Conservation (phyloP, 78 protist species). For the Diacronema lutheri region DNA sequence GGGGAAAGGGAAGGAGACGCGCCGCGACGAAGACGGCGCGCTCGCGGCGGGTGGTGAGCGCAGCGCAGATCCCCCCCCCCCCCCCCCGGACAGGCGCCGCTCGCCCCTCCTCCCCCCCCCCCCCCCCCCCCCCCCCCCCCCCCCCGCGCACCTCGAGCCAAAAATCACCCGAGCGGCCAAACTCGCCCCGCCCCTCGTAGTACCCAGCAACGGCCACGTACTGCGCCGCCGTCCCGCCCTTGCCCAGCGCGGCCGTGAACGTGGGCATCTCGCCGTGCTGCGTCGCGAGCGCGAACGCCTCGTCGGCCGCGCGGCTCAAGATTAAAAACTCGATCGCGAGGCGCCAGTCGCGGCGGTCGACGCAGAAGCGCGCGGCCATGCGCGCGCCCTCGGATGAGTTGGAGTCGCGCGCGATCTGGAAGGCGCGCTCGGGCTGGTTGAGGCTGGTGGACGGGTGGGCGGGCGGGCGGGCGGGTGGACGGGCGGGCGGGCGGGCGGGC, state of each 20-base stretch:
- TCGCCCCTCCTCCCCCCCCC: too few relatives aligned
- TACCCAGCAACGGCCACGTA: conserved; percentile 36
- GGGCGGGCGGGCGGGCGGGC: too few relatives aligned
- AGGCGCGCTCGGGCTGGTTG: conserved; percentile 48
- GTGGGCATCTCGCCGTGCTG: conserved; percentile 28
- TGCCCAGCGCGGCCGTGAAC: conserved; percentile 39
- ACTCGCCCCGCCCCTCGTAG: conserved; percentile 29
- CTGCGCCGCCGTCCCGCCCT: conserved; percentile 28
- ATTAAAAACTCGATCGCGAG: conserved; percentile 65
- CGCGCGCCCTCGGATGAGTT: conserved; percentile 47
- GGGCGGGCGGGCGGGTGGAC: too few relatives aligned
- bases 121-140: too few relatives aligned
- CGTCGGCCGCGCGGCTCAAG: conserved; percentile 33
- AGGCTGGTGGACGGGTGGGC: not conserved
- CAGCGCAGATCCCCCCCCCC: too few relatives aligned
- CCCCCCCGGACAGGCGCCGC: too few relatives aligned
- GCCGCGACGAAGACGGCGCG: too few relatives aligned
- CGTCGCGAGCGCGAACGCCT: conserved; percentile 62
- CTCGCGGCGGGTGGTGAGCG: too few relatives aligned
- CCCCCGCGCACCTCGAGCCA: too few relatives aligned
- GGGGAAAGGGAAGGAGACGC: too few relatives aligned
- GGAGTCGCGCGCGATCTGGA: conserved; percentile 56
- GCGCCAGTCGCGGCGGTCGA: conserved; percentile 10
- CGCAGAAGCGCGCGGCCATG: conserved; percentile 52
- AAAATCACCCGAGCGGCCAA: conserved; percentile 31